Conservation (phyloP, 768 basidiomycete species). For the Pleurotus pulmonarius region DNA sequence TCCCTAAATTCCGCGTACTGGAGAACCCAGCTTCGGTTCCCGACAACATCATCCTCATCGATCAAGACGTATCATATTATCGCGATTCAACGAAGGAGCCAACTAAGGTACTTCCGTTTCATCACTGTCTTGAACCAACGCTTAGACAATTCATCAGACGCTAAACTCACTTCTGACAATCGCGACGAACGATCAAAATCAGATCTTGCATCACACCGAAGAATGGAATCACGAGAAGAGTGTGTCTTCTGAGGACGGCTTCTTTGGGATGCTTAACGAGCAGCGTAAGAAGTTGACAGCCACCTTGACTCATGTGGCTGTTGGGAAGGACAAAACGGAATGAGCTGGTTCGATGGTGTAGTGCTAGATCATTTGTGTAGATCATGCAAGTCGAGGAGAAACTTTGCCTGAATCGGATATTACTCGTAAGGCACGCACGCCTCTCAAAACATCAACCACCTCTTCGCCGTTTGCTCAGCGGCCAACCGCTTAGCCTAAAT, state of each 20-base stretch:
- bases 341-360: too few relatives aligned
- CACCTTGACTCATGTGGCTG: conserved; percentile 27
- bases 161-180: conserved; percentile 41
- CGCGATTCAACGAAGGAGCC: conserved; percentile 32
- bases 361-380: too few relatives aligned
- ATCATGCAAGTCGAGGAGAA: background rate
- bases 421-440: too few relatives aligned
- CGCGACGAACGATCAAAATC: conserved; percentile 30
- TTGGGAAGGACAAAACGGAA: conserved; percentile 15
- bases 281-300: conserved; percentile 39
- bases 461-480: conserved; percentile 52
- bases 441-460: conserved; percentile 42
- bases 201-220: conserved; percentile 35
- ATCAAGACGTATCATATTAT: conserved; percentile 45
- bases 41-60: conserved; percentile 36
- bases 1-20: conserved; percentile 37
- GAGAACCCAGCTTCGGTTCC: conserved; percentile 34
- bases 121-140: background rate
- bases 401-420: background rate
- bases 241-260: conserved; percentile 34
- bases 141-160: conserved; percentile 15
- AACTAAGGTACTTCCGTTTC: conserved; percentile 28
- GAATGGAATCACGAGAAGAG: conserved; percentile 42
- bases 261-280: conserved; percentile 41
- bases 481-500: conserved; percentile 60